phyloP scores from a whole-genome alignment of 2,329 filamentous ascomycete genomes.

The Botrytis pseudocinerea region DNA sequence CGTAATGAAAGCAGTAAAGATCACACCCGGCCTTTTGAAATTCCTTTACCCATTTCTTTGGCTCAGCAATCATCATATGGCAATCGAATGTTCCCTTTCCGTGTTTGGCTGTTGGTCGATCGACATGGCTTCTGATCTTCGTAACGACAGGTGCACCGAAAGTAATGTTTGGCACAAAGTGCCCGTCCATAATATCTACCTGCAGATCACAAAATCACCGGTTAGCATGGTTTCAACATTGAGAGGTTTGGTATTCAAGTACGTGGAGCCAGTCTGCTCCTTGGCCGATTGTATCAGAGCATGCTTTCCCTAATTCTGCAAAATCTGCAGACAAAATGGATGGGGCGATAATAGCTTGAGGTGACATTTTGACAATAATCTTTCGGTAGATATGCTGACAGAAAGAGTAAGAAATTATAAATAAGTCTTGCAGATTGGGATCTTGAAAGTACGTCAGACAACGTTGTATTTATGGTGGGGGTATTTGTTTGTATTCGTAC shows the following conservation, averaged over 20 bases:
- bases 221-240: background rate
- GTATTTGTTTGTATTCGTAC: background rate
- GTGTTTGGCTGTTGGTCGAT: conserved; percentile 65
- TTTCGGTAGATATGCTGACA: conserved; percentile 12
- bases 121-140: conserved; percentile 86
- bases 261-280: conserved; percentile 70
- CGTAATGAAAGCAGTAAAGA: conserved; percentile 99
- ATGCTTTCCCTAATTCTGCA: conserved; percentile 81
- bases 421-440: background rate
- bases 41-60: conserved; percentile 96
- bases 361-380: conserved; percentile 62
- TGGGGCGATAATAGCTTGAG: conserved; percentile 90
- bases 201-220: background rate
- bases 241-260: background rate
- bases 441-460: background rate
- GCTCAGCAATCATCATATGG: conserved; percentile 99
- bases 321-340: conserved; percentile 99
- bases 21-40: conserved; percentile 94
- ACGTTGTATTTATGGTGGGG: background rate
- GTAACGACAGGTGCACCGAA: conserved; percentile 94
- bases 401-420: conserved; percentile 1
- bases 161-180: conserved; percentile 98
- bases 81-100: conserved; percentile 96
- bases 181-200: conserved; percentile 97
- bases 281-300: conserved; percentile 78